Conservation (phyloP, 306 rosid genomes). For the Cyamopsis tetragonoloba region DNA sequence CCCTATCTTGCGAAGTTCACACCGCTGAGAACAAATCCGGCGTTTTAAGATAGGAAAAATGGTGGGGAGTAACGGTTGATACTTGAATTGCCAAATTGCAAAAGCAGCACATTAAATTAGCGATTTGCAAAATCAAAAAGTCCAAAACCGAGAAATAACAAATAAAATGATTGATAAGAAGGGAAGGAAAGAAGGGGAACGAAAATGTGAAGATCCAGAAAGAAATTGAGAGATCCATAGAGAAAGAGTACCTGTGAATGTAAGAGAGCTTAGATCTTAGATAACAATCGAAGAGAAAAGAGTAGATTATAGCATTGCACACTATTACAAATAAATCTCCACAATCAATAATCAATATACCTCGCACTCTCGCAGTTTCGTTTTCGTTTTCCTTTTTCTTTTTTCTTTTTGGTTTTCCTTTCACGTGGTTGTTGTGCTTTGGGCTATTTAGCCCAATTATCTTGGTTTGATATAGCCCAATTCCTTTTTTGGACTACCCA, state of each 20-base stretch:
- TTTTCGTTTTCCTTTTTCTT: background rate
- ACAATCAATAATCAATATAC: background rate
- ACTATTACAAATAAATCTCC: too few species aligned
- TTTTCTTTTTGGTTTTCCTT: background rate
- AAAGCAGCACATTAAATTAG: background rate
- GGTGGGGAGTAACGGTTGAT: background rate
- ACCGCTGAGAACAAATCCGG: background rate
- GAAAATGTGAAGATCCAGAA: constrained; percentile 13
- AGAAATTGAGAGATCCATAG: constrained; percentile 3
- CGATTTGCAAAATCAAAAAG: background rate
- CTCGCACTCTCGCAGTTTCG: background rate
- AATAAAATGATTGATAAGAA: background rate
- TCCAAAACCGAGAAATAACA: background rate
- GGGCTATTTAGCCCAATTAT: background rate
- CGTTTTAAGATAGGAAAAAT: background rate
- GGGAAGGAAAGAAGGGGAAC: background rate
- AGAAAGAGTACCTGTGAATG: constrained; percentile 16
- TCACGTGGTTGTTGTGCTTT: background rate
- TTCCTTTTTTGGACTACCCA: too few species aligned
- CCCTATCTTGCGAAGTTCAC: background rate
- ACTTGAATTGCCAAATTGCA: too few species aligned
- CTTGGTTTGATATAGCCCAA: too few species aligned
- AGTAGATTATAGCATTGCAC: too few species aligned
- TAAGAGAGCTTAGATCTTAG: constrained; percentile 3
- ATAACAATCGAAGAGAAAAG: background rate